Percentiles rank a stretch among this genome's conserved stretches.
Conservation (phyloP, 169 alveolate genomes). For the Babesia sp. region DNA sequence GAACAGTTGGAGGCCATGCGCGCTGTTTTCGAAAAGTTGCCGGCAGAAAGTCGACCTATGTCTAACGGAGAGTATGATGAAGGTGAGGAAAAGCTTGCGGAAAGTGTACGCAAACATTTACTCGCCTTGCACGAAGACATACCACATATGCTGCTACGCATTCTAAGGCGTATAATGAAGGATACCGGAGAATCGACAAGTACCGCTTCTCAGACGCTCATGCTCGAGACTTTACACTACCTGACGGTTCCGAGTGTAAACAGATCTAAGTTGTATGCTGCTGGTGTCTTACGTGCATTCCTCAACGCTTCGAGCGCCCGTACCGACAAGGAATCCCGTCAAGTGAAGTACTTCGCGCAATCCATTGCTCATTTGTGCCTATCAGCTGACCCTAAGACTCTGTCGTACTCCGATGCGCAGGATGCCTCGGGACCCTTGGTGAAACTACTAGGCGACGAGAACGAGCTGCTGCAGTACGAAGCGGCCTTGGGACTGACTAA, state of each 20-base stretch:
- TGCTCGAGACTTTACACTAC: slow-evolving; percentile 59
- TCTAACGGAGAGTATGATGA: slow-evolving; percentile 54
- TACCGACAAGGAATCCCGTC: slow-evolving; percentile 3
- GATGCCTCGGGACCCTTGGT: slow-evolving; percentile 56
- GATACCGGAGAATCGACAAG: background rate
- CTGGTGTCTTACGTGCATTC: slow-evolving; percentile 51
- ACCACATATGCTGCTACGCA: background rate
- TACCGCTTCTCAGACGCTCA: background rate
- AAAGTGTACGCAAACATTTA: slow-evolving; percentile 4
- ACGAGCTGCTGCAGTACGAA: slow-evolving; percentile 63
- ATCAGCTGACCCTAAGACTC: slow-evolving; percentile 37
- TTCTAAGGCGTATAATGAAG: background rate
- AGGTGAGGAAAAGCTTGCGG: slow-evolving; percentile 41
- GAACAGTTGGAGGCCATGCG: slow-evolving; percentile 49
- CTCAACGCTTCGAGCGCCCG: slow-evolving; percentile 31
- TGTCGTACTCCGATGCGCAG: slow-evolving; percentile 48
- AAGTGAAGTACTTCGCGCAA: slow-evolving; percentile 20
- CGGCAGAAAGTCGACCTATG: slow-evolving; percentile 36
- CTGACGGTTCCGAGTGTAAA: slow-evolving; percentile 33
- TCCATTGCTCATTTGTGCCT: slow-evolving; percentile 51
- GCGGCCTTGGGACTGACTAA: slow-evolving; percentile 62
- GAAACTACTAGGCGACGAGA: slow-evolving; percentile 42
- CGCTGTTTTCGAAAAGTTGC: slow-evolving; percentile 48
- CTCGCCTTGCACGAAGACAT: slow-evolving; percentile 30
- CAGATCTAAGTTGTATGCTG: slow-evolving; percentile 18